These are phyloP conservation scores for Volvariella volvacea DNA, from an alignment of 1,284 basidiomycete species.

Conservation along the genomic window DNA sequence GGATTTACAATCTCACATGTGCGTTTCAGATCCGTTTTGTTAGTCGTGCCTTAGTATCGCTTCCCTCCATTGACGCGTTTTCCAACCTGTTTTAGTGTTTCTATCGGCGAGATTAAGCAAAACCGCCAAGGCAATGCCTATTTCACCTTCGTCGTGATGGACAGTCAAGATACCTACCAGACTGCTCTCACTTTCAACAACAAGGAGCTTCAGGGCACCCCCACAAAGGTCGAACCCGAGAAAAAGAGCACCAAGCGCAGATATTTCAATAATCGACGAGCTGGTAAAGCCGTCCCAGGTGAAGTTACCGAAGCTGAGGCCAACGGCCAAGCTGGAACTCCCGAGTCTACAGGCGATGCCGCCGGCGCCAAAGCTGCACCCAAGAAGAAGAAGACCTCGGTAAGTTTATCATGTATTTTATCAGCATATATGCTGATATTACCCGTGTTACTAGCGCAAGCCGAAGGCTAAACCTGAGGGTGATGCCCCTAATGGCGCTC, in stretches of 20 bases:
- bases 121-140: slow-evolving; percentile 56
- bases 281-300: slow-evolving; percentile 75
- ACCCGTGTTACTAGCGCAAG: slow-evolving; percentile 50
- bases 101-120: slow-evolving; percentile 16
- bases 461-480: slow-evolving; percentile 40
- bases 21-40: slow-evolving; percentile 25
- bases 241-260: slow-evolving; percentile 79
- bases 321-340: slow-evolving; percentile 61
- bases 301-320: slow-evolving; percentile 84
- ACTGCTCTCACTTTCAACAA: slow-evolving; percentile 85
- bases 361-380: slow-evolving; percentile 1
- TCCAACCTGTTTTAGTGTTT: slow-evolving; percentile 23
- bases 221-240: slow-evolving; percentile 82
- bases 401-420: slow-evolving; percentile 29
- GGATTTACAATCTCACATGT: slow-evolving; percentile 78
- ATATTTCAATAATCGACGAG: slow-evolving; percentile 74
- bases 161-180: slow-evolving; percentile 75
- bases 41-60: slow-evolving; percentile 15
- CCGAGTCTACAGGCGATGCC: slow-evolving; percentile 44
- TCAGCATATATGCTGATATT: slow-evolving; percentile 8
- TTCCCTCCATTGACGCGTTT: not conserved
- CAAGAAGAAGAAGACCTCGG: slow-evolving; percentile 68
- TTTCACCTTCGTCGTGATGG: slow-evolving; percentile 87
- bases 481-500: slow-evolving; percentile 22
- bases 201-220: slow-evolving; percentile 81